Conservation (phyloP, 2,329 filamentous ascomycete species). For the Ophiostoma sp. region DNA sequence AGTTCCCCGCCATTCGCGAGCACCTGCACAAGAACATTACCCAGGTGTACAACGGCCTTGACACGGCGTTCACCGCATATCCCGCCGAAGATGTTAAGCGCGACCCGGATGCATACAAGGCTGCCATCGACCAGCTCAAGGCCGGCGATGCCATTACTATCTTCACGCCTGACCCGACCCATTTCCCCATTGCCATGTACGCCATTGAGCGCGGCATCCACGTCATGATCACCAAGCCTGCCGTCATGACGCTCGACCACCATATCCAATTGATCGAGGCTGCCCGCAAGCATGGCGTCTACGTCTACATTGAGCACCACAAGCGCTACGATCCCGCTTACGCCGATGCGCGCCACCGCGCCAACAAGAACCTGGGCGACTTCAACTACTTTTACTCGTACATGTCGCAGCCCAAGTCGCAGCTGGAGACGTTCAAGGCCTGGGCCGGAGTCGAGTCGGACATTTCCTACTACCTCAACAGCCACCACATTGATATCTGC, state of each 20-base stretch:
- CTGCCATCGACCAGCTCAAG: constrained; percentile 75
- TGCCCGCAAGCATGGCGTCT: constrained; percentile 69
- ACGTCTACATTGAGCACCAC: constrained; percentile 93
- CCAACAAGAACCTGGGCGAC: constrained; percentile 66
- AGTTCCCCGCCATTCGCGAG: constrained; percentile 83
- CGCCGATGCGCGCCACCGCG: constrained; percentile 75
- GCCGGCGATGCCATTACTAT: constrained; percentile 88
- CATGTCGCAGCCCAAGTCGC: constrained; percentile 88
- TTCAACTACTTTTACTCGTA: constrained; percentile 99
- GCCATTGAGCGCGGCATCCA: constrained; percentile 84
- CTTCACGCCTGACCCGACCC: constrained; percentile 90
- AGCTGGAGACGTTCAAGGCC: constrained; percentile 89
- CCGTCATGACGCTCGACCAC: constrained; percentile 75
- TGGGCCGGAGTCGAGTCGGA: constrained; percentile 91
- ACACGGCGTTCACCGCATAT: constrained; percentile 79
- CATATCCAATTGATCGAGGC: constrained; percentile 71
- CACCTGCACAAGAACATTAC: constrained; percentile 85
- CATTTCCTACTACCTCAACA: constrained; percentile 95
- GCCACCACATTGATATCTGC: constrained; percentile 87
- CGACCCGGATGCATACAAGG: constrained; percentile 80
- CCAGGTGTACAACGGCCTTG: constrained; percentile 80
- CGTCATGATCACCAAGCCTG: constrained; percentile 90
- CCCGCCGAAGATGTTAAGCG: constrained; percentile 61
- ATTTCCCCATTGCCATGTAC: constrained; percentile 87
- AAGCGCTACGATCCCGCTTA: constrained; percentile 95